A percentile compares a stretch with the other conserved stretches of the same genome.
Evolutionary conservation across 2,329 filamentous ascomycete species (phyloP).

Genomic region (Xylariaceae sp.): DNA sequence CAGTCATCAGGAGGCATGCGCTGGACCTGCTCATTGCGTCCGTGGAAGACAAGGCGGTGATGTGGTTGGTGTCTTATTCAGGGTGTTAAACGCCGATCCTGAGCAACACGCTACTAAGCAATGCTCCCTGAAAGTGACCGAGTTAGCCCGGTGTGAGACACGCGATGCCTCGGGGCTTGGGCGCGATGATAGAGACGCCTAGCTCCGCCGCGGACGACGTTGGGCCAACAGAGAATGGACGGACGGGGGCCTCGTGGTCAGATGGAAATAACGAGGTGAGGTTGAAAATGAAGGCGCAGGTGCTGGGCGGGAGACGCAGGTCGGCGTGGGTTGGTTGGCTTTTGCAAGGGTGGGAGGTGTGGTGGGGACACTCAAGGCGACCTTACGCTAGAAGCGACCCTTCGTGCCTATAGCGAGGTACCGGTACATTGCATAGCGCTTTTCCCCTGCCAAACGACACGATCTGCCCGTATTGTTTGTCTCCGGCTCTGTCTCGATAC

Average conservation of each 20-base stretch:
- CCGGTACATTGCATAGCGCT: neutral
- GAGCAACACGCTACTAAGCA: neutral
- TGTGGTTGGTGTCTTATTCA: neutral
- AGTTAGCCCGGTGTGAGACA: too few species aligned
- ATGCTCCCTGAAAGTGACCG: neutral
- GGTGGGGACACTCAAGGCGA: neutral
- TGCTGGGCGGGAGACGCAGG: conserved; percentile 22
- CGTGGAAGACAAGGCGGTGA: neutral
- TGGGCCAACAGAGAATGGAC: neutral
- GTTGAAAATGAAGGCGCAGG: conserved; percentile 28
- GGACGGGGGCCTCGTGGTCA: conserved; percentile 5
- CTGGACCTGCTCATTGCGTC: too few species aligned
- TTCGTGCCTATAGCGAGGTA: neutral
- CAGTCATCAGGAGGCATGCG: too few species aligned
- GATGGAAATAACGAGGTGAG: conserved; percentile 27
- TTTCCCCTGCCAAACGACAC: too few species aligned
- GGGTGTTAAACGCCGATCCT: conserved; percentile 1
- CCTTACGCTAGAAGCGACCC: too few species aligned
- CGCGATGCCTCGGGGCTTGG: too few species aligned
- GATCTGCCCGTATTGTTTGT: too few species aligned
- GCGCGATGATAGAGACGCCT: too few species aligned
- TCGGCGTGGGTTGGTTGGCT: conserved; percentile 27
- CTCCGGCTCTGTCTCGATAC: too few species aligned
- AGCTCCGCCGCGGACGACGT: too few species aligned
- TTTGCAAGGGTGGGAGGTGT: conserved; percentile 14